A percentile compares a stretch with the other conserved stretches of the same genome.
phyloP scores from a whole-genome alignment of 1,284 basidiomycete species.

The Irpex sp. region DNA sequence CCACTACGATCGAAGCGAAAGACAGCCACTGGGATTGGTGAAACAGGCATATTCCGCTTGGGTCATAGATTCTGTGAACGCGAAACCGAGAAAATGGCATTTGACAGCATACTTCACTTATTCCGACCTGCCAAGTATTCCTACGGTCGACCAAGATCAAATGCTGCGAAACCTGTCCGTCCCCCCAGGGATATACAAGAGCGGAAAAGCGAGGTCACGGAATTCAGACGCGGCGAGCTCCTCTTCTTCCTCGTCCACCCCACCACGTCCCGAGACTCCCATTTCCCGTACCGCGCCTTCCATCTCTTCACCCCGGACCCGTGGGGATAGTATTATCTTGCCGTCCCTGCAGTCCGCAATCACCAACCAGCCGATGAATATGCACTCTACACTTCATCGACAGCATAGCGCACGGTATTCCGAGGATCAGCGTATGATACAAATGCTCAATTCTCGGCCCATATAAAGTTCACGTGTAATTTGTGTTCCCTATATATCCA shows the following conservation, averaged over 20 bases:
- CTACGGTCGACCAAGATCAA: constrained; percentile 55
- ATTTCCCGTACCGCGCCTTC: constrained; percentile 13
- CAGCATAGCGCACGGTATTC: constrained; percentile 39
- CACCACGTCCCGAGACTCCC: constrained; percentile 19
- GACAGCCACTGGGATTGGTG: constrained; percentile 50
- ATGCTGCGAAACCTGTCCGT: constrained; percentile 47
- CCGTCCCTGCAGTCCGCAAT: constrained; percentile 27
- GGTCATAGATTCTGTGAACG: constrained; percentile 43
- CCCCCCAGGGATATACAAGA: constrained; percentile 55
- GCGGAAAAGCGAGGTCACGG: constrained; percentile 53
- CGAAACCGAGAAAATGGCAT: constrained; percentile 57
- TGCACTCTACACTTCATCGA: constrained; percentile 25
- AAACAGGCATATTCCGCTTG: constrained; percentile 67
- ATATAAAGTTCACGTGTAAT: constrained; percentile 22
- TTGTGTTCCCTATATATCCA: background rate
- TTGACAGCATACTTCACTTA: constrained; percentile 64
- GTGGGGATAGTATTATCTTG: constrained; percentile 21
- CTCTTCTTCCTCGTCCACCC: constrained; percentile 21
- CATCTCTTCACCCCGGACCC: constrained; percentile 17
- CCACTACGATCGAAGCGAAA: constrained; percentile 53
- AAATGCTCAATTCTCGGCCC: constrained; percentile 51
- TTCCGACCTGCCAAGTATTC: constrained; percentile 53
- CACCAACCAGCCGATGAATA: constrained; percentile 19
- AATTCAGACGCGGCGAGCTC: constrained; percentile 32
- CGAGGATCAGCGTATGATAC: constrained; percentile 62